phyloP scores from a whole-genome alignment of 768 basidiomycete species.

The Lactarius psammicola region DNA sequence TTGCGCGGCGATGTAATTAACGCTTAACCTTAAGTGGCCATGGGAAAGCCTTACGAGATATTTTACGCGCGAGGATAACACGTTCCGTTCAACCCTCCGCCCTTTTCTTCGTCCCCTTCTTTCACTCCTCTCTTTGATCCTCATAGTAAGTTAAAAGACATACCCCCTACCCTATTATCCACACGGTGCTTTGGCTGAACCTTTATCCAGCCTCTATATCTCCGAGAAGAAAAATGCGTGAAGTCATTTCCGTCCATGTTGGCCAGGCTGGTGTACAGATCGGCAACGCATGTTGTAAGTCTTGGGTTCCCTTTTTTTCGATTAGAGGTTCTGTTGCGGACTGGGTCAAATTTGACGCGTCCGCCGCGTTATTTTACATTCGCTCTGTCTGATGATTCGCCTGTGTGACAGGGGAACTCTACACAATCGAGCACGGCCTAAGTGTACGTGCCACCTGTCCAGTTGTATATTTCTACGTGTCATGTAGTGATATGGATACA shows the following conservation, averaged over 20 bases:
- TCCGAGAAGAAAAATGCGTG: conserved; percentile 61
- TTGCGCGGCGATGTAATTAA: background rate
- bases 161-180: conserved; percentile 20
- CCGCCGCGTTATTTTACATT: background rate
- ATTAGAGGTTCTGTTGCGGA: background rate
- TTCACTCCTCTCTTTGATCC: conserved; percentile 33
- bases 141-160: conserved; percentile 24
- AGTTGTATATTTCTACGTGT: conserved; percentile 8
- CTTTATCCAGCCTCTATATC: conserved; percentile 16
- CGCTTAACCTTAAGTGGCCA: conserved; percentile 8
- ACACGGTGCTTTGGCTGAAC: conserved; percentile 2
- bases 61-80: conserved; percentile 23
- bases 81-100: conserved; percentile 33
- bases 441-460: conserved; percentile 60
- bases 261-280: conserved; percentile 98
- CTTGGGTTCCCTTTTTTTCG: conserved; percentile 24
- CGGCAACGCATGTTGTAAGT: conserved; percentile 98
- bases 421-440: conserved; percentile 97
- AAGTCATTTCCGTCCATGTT: conserved; percentile 98
- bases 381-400: background rate
- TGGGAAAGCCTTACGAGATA: conserved; percentile 23
- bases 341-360: conserved; percentile 29
- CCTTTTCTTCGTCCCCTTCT: conserved; percentile 44
- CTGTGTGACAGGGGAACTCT: conserved; percentile 80
- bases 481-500: conserved; percentile 38